phyloP scores from a whole-genome alignment of 768 basidiomycete genomes.

The Pleurotus tuber-regium region DNA sequence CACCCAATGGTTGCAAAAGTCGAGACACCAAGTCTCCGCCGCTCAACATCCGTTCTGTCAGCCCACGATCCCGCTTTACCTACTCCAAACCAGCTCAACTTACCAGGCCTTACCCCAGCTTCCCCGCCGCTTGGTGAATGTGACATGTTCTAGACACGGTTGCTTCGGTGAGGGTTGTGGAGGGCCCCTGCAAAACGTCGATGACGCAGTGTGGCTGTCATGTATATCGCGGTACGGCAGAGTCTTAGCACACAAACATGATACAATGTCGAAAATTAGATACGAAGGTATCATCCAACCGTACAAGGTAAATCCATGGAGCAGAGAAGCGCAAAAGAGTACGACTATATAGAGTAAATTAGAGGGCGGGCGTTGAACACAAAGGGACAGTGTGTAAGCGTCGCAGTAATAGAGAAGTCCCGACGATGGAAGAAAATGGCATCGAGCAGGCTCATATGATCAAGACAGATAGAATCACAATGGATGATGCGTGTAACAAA shows the following conservation, averaged over 20 bases:
- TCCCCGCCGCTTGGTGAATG: not conserved
- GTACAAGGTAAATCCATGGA: not conserved
- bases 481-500: slow-evolving; percentile 5
- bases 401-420: slow-evolving; percentile 3
- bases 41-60: slow-evolving; percentile 6
- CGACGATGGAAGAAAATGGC: not conserved
- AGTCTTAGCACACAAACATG: no score
- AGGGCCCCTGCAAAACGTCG: no score
- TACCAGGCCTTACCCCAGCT: no score
- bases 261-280: not conserved
- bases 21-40: not conserved
- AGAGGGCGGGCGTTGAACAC: not conserved
- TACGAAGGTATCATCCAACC: not conserved
- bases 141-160: no score
- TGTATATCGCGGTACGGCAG: no score
- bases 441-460: not conserved
- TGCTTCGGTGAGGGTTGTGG: no score
- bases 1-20: not conserved
- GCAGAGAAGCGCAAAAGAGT: not conserved
- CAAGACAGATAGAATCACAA: not conserved
- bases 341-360: not conserved
- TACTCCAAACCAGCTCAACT: no score
- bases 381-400: no score
- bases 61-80: slow-evolving; percentile 3
- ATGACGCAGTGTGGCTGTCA: no score